phyloP scores from a whole-genome alignment of 306 rosid genomes.

The Begonia fuchsioides region DNA sequence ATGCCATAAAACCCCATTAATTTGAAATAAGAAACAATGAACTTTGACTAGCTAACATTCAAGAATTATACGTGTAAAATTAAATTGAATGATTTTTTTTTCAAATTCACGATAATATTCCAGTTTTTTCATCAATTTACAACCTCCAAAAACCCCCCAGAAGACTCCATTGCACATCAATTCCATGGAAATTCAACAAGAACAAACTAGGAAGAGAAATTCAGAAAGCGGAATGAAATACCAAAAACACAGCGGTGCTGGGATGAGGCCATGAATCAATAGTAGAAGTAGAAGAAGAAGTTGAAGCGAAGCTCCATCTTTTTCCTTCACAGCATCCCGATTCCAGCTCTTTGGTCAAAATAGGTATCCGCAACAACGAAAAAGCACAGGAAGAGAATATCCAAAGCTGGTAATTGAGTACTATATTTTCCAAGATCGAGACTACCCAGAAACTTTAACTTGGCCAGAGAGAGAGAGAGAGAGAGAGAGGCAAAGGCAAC shows the following conservation, averaged over 20 bases:
- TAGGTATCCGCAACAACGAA: too few species aligned
- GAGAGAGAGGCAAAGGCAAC: too few species aligned
- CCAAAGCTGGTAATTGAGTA: too few species aligned
- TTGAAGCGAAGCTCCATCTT: conserved; percentile 93
- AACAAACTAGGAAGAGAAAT: not conserved
- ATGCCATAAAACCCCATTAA: conserved; percentile 7
- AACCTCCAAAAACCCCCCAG: not conserved
- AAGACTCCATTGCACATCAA: not conserved
- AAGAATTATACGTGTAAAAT: not conserved
- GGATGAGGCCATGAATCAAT: conserved; percentile 87
- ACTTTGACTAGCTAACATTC: conserved; percentile 1
- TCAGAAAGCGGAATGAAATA: conserved; percentile 10
- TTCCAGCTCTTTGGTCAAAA: too few species aligned
- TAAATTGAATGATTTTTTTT: not conserved
- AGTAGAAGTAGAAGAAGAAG: conserved; percentile 41
- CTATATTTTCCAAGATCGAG: too few species aligned
- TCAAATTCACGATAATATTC: not conserved
- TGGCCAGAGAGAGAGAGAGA: too few species aligned
- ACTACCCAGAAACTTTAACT: too few species aligned
- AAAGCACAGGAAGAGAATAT: too few species aligned
- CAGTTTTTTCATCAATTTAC: not conserved
- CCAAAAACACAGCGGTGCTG: conserved; percentile 99
- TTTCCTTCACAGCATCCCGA: conserved; percentile 24
- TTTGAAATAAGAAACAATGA: not conserved
- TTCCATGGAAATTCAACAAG: not conserved